Evolutionary conservation across 768 basidiomycete species (phyloP).

Genomic region (Krasilnikovozyma curviuscula): DNA sequence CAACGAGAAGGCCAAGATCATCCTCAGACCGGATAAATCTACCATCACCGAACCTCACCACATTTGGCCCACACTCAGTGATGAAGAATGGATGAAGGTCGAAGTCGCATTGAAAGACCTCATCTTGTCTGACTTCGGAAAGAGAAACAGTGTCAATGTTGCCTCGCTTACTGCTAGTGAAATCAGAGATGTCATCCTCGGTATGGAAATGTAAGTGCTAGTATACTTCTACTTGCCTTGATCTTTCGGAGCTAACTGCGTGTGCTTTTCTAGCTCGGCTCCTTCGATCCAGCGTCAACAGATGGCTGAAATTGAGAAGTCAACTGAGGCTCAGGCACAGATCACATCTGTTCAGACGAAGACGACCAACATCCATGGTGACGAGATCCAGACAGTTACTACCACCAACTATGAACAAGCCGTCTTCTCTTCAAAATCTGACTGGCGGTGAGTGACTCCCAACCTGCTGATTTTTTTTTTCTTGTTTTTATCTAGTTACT

Average conservation of each 20-base stretch:
- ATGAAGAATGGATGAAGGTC: conserved; percentile 98
- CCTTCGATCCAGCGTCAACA: conserved; percentile 66
- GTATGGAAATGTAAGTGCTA: conserved; percentile 58
- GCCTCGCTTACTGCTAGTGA: conserved; percentile 91
- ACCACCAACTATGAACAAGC: conserved; percentile 97
- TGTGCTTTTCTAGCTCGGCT: conserved; percentile 14
- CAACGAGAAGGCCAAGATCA: conserved; percentile 98
- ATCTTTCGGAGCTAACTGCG: conserved; percentile 1
- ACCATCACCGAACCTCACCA: conserved; percentile 96
- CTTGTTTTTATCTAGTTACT: background rate
- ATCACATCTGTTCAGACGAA: conserved; percentile 93
- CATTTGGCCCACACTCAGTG: conserved; percentile 81
- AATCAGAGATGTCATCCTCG: conserved; percentile 92
- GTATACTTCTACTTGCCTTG: background rate
- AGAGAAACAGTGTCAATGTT: conserved; percentile 96
- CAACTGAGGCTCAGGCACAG: conserved; percentile 78
- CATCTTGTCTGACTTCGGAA: conserved; percentile 85
- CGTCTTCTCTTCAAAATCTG: conserved; percentile 97
- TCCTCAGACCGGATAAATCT: conserved; percentile 88
- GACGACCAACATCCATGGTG: conserved; percentile 89
- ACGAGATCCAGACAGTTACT: conserved; percentile 83
- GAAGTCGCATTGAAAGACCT: conserved; percentile 97
- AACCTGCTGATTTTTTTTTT: background rate
- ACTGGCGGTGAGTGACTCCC: conserved; percentile 47
- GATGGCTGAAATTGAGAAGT: conserved; percentile 97